Evolutionary conservation across 2,329 filamentous ascomycete genomes (phyloP).

Genomic region (Diaporthe longicolla): DNA sequence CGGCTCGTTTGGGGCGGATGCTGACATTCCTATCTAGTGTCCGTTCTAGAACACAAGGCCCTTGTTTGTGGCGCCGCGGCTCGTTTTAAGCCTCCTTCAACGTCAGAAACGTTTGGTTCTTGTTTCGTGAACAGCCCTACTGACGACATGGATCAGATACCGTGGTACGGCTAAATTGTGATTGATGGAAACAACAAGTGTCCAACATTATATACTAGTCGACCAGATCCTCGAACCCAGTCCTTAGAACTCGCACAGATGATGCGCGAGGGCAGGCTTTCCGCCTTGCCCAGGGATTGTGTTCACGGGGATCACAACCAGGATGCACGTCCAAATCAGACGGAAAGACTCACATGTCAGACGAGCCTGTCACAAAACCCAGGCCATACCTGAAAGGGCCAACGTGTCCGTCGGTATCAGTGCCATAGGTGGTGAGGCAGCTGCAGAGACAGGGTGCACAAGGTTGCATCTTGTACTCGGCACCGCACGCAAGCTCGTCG

Average conservation of each 20-base stretch:
- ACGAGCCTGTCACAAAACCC: background rate
- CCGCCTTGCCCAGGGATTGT: background rate
- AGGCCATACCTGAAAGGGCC: background rate
- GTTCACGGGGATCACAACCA: background rate
- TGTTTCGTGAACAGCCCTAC: slow-evolving; percentile 32
- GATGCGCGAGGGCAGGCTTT: background rate
- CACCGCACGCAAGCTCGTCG: background rate
- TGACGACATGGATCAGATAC: slow-evolving; percentile 1
- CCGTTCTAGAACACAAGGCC: slow-evolving; percentile 15
- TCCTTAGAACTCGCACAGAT: background rate
- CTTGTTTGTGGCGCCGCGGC: slow-evolving; percentile 25
- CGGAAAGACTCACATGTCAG: slow-evolving; percentile 4
- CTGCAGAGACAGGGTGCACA: background rate
- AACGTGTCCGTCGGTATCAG: background rate
- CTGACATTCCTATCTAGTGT: slow-evolving; percentile 37
- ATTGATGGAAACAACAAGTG: slow-evolving; percentile 18
- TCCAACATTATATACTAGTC: background rate
- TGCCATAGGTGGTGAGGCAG: background rate
- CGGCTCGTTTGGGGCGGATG: slow-evolving; percentile 35
- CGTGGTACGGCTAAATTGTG: slow-evolving; percentile 20
- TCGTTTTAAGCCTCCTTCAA: slow-evolving; percentile 32
- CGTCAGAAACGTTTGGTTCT: slow-evolving; percentile 17
- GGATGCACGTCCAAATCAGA: background rate
- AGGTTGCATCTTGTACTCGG: slow-evolving; percentile 6
- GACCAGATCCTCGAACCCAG: background rate